Conservation (phyloP, 2,329 filamentous ascomycete species). For the Waltergamsia citrina region DNA sequence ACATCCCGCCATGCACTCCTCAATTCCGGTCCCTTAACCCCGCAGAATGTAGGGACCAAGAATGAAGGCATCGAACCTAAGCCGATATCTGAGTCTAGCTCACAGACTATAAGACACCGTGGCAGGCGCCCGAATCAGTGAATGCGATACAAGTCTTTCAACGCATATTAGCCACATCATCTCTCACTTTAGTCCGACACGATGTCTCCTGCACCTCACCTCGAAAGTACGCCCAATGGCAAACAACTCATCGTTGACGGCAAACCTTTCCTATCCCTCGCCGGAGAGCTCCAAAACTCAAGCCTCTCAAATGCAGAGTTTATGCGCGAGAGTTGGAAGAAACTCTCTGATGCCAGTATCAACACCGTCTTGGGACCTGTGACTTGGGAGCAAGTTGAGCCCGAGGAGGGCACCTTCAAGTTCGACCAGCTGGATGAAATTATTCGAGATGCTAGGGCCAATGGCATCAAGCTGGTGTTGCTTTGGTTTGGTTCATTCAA, state of each 20-base stretch:
- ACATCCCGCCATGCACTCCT: too few relatives aligned
- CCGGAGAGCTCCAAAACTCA: slow-evolving; percentile 25
- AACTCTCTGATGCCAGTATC: slow-evolving; percentile 20
- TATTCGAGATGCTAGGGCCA: slow-evolving; percentile 17
- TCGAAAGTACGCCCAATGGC: neutral
- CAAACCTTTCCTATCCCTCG: slow-evolving; percentile 24
- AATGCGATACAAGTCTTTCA: too few relatives aligned
- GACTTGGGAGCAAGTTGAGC: slow-evolving; percentile 26
- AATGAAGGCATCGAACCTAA: too few relatives aligned
- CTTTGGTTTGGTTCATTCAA: slow-evolving; percentile 30
- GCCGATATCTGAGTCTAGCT: too few relatives aligned
- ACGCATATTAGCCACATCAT: too few relatives aligned
- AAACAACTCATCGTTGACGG: slow-evolving; percentile 24
- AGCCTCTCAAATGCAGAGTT: slow-evolving; percentile 21
- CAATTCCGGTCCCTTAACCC: too few relatives aligned
- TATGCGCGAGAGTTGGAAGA: slow-evolving; percentile 19
- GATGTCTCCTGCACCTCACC: slow-evolving; percentile 1
- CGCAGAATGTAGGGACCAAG: too few relatives aligned
- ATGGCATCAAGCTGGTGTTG: slow-evolving; percentile 22
- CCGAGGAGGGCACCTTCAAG: slow-evolving; percentile 20
- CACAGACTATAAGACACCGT: too few relatives aligned
- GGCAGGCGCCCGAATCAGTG: too few relatives aligned
- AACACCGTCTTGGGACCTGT: slow-evolving; percentile 26
- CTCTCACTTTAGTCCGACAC: too few relatives aligned
- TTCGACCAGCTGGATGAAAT: slow-evolving; percentile 23